These are phyloP conservation scores for Trypanosoma cruzi DNA, from an alignment of 208 protist species.

Conservation along the genomic window DNA sequence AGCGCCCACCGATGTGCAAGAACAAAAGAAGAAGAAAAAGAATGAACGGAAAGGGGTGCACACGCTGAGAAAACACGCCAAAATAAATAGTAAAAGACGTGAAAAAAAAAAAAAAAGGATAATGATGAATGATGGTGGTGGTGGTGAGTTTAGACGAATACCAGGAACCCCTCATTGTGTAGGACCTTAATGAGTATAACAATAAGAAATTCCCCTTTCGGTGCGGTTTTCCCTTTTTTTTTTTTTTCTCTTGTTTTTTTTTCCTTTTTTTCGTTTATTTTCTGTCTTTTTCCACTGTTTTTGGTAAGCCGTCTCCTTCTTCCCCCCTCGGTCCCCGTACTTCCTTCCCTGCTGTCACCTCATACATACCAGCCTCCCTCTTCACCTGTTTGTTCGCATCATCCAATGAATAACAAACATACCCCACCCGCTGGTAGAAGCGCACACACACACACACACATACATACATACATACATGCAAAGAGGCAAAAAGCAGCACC, in stretches of 20 bases:
- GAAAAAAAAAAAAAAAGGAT: background rate
- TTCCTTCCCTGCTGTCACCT: background rate
- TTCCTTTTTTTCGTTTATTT: no score
- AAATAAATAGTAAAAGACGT: background rate
- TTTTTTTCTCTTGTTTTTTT: background rate
- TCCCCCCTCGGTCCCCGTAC: no score
- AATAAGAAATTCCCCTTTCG: background rate
- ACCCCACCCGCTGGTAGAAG: no score
- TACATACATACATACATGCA: background rate
- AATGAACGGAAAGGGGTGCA: background rate
- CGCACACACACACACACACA: slow-evolving; percentile 6
- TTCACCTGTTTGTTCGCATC: background rate
- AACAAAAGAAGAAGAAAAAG: background rate
- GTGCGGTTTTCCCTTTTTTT: background rate
- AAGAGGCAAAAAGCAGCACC: background rate
- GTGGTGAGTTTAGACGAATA: background rate
- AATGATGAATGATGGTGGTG: background rate
- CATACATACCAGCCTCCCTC: background rate
- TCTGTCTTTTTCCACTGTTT: background rate
- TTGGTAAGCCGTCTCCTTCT: no score
- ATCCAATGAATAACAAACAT: background rate
- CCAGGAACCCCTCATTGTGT: no score
- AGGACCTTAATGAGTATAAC: no score
- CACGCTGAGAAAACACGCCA: background rate
- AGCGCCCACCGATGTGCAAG: background rate